Evolutionary conservation across 2,329 filamentous ascomycete genomes (phyloP).

Genomic region (Cladosporium phlei): DNA sequence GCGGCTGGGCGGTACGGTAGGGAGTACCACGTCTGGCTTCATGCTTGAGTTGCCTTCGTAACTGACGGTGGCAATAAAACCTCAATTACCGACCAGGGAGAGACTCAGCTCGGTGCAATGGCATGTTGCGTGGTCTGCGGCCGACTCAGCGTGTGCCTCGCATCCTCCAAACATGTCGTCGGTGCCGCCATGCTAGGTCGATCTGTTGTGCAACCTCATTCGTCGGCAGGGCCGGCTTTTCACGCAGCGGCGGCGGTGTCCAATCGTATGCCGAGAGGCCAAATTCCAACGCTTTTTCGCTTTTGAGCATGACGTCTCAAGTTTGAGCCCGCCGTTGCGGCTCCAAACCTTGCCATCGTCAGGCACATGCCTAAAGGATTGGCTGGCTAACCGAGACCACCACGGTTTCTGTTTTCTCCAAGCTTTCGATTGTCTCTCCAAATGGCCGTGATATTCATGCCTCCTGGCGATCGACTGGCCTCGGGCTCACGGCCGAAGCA

Average conservation of each 20-base stretch:
- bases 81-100: constrained; percentile 2
- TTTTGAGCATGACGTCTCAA: constrained; percentile 8
- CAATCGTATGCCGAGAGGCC: constrained; percentile 12
- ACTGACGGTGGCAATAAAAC: background rate
- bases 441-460: constrained; percentile 2
- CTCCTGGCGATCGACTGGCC: background rate
- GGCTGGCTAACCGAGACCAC: constrained; percentile 7
- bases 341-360: constrained; percentile 1
- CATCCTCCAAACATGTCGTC: background rate
- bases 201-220: constrained; percentile 2
- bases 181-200: background rate
- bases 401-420: too few species aligned
- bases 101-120: background rate
- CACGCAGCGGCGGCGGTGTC: background rate
- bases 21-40: too few species aligned
- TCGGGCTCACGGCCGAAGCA: constrained; percentile 5
- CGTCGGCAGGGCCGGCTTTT: constrained; percentile 11
- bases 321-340: constrained; percentile 9
- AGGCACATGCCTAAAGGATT: constrained; percentile 6
- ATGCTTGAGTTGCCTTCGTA: too few species aligned
- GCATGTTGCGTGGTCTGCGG: background rate
- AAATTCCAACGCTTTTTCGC: constrained; percentile 7
- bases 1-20: background rate
- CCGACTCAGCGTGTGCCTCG: constrained; percentile 4
- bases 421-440: too few species aligned